Evolutionary conservation across 352 stramenopile species (phyloP), one percentile per base, ranked within the genome.

Genomic region (Pythium angustatum): DNA sequence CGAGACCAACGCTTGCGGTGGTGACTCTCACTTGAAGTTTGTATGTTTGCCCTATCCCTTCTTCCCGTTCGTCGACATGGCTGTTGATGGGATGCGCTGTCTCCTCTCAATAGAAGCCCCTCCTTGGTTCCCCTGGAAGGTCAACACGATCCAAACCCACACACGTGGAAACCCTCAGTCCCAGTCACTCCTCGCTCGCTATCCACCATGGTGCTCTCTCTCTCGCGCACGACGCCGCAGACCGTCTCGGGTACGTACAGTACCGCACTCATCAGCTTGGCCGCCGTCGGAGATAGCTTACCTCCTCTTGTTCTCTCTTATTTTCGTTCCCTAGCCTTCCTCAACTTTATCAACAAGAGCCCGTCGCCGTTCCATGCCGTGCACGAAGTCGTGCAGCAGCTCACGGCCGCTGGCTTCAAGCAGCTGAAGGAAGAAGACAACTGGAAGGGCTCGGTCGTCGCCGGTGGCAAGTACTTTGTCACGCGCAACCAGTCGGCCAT

Each of bases 401-500:
- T 99, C 48, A 76, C 89, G 64, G 69, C 78, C n/a, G 90, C 84
- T 8, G 96, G 94, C 61, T 99, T 98, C 71, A 74, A 80, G 60
- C 86, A 96, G 68, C 83, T 98, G 50, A 80, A 86, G 47, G 92
- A 98, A 63, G 77, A 91, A 30, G 78, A 94, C 44, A 77, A 77
- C 48, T 95, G 81, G 80, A 74, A 79, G 62, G 68, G 78, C 22
- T 55, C 54, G 21, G 62, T 97, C 21, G 52, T 79, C 43, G 76
- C 81, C 7, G 81, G 87, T 38, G 96, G 96, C 57, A 98, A 98
- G 77, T 99, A 99, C 76, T 99, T 94, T 75, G 98, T 98, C 59
- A 99, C 96, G 34, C 79, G 96, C 50, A 99, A 99, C 77, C 94
- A 97, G 74, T 98, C 88, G 28, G 91, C 94, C 22, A 75, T 99